These are phyloP conservation scores for Capillidium heterosporum DNA, from an alignment of 371 early-diverging fungal species.

Conservation along the genomic window DNA sequence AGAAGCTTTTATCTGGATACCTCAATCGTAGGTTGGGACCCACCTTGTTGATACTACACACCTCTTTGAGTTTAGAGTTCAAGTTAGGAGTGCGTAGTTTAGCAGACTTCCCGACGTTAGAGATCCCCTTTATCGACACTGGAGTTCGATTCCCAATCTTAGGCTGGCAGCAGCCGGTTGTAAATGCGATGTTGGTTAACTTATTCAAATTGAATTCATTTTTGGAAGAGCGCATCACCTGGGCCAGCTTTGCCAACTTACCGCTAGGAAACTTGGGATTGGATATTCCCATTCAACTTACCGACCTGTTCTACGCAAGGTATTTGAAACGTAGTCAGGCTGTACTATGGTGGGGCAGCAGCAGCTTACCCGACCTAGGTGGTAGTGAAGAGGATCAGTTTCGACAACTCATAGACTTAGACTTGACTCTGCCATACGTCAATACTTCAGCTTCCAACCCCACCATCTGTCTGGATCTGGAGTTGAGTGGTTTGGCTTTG, in stretches of 20 bases:
- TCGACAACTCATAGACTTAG: conserved; percentile 19
- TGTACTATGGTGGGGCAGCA: conserved; percentile 82
- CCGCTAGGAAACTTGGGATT: conserved; percentile 79
- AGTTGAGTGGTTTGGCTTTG: conserved; percentile 59
- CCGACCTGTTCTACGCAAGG: conserved; percentile 73
- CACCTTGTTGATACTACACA: conserved; percentile 44
- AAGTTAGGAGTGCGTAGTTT: background rate
- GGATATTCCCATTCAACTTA: conserved; percentile 55
- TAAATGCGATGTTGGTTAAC: conserved; percentile 44
- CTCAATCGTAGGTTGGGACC: conserved; percentile 42
- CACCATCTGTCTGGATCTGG: conserved; percentile 66
- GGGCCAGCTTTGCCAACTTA: conserved; percentile 67
- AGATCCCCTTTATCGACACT: conserved; percentile 34
- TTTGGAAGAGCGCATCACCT: conserved; percentile 48
- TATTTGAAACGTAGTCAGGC: conserved; percentile 47
- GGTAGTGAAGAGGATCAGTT: conserved; percentile 73
- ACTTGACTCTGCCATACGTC: conserved; percentile 39
- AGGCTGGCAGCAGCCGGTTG: conserved; percentile 64
- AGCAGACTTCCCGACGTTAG: conserved; percentile 41
- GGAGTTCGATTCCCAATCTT: conserved; percentile 42
- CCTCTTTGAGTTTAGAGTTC: conserved; percentile 23
- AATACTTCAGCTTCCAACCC: conserved; percentile 55
- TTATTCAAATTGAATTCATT: conserved; percentile 51
- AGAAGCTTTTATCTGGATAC: conserved; percentile 28
- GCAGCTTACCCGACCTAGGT: conserved; percentile 69